A percentile compares a stretch with the other conserved stretches of the same genome.
These are phyloP conservation scores for Comarum palustre DNA, from an alignment of 306 rosid species.

Conservation along the genomic window DNA sequence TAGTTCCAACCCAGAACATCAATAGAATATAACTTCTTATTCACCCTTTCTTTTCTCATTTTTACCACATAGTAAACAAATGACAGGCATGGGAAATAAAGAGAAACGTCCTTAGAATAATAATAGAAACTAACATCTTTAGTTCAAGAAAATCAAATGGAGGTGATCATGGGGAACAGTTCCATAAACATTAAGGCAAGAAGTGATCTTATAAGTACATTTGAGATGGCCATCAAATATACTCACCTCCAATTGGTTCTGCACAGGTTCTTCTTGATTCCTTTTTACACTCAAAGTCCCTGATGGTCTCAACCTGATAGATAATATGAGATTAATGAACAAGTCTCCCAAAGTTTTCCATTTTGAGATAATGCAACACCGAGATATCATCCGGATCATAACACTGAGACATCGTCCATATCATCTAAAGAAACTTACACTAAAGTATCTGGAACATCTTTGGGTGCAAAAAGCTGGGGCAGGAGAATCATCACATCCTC, in stretches of 20 bases:
- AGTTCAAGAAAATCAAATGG: neutral
- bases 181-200: neutral
- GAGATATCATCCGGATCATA: neutral
- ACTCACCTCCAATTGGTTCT: slow-evolving; percentile 57
- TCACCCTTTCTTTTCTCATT: neutral
- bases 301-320: slow-evolving; percentile 63
- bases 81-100: neutral
- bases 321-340: neutral
- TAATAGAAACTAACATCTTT: neutral
- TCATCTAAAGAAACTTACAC: slow-evolving; percentile 45
- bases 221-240: neutral
- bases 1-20: neutral
- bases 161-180: neutral
- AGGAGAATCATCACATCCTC: slow-evolving; percentile 75
- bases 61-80: neutral
- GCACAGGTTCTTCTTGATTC: slow-evolving; percentile 50
- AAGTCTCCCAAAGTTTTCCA: neutral
- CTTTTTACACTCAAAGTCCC: slow-evolving; percentile 34
- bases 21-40: neutral
- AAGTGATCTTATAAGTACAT: neutral
- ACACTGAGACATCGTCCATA: no score
- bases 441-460: slow-evolving; percentile 76
- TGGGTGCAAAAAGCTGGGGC: slow-evolving; percentile 70
- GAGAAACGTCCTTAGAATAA: neutral
- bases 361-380: neutral